Percentiles rank a stretch among this genome's conserved stretches.
Evolutionary conservation across 306 rosid genomes (phyloP).

Genomic region (Ormosia emarginata): DNA sequence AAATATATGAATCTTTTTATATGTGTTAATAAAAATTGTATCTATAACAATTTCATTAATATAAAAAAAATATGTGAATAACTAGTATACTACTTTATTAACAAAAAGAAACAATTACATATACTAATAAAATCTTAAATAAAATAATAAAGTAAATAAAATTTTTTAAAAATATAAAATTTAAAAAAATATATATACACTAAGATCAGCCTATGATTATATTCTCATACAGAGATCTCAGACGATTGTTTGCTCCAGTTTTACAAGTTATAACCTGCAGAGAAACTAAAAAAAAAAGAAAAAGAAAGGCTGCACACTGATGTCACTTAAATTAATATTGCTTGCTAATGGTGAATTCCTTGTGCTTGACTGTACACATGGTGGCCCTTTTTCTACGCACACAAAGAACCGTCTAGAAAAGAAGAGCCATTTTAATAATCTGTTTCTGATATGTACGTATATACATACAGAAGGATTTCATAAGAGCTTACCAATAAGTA

Average conservation of each 20-base stretch:
- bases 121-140: too few species aligned
- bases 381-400: neutral
- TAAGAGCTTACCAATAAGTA: neutral
- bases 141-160: too few species aligned
- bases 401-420: neutral
- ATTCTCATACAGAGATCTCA: neutral
- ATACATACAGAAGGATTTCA: neutral
- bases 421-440: neutral
- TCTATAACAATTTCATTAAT: too few species aligned
- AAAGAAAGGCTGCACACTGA: neutral
- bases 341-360: neutral
- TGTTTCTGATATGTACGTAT: neutral
- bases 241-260: neutral
- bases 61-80: too few species aligned
- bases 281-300: neutral
- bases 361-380: neutral
- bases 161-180: too few species aligned
- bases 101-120: too few species aligned
- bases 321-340: neutral
- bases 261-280: neutral
- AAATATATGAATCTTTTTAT: too few species aligned
- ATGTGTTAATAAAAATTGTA: too few species aligned
- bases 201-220: neutral
- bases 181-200: too few species aligned
- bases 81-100: too few species aligned